Base-by-base conservation (phyloP, 2,329 filamentous ascomycete species). In the Aspergillus ibericus region DNA sequence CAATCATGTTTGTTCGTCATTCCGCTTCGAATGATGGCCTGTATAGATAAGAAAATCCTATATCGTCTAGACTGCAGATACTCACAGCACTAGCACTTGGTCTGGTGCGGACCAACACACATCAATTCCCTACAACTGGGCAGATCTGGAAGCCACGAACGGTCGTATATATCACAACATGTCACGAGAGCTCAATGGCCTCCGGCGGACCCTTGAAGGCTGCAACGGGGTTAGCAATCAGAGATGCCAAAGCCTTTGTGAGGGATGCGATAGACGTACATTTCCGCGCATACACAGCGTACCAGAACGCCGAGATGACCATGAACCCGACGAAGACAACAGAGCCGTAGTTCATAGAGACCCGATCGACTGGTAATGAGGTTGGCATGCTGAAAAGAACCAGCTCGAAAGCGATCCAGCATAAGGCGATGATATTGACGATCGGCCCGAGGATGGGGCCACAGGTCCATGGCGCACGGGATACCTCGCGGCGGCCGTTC, bases 281-380 rank as follows among this genome's bases (percentile, higher is more conserved):
- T 71, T 81, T 83, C 51, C 78, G 74, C 48, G 81, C 82, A 71
- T 83, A 79, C 6, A 81, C 63, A 0, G 71, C 64, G 68, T 84
- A 85, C 82, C 81, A 85, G 6, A 76, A 62, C 0, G 75, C 79
- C 16, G 79, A 80, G 15, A 84, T 80, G 25, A 75, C 74, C 55
- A 78, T 78, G 60, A 88, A 86, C 46, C 80, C 73, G 7, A 82
- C 77, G 60, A 87, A 81, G 2, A 87, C 84, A 0, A 85, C 83
- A 42, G 77, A 78, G 2, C 83, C 82, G 65, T 86, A 86, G 61
- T 85, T 86, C 72, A 83, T 84, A 53, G 80, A 80, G 1, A 74
- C 79, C 1, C 75, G 75, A 1, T 78, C 83, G 58, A 84, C 82
- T 3, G 84, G 83, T 51, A 83, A 72, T 27, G 80, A 79, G 13